Conservation (phyloP, 2,329 filamentous ascomycete genomes). For the Cyclaneusma minus region DNA sequence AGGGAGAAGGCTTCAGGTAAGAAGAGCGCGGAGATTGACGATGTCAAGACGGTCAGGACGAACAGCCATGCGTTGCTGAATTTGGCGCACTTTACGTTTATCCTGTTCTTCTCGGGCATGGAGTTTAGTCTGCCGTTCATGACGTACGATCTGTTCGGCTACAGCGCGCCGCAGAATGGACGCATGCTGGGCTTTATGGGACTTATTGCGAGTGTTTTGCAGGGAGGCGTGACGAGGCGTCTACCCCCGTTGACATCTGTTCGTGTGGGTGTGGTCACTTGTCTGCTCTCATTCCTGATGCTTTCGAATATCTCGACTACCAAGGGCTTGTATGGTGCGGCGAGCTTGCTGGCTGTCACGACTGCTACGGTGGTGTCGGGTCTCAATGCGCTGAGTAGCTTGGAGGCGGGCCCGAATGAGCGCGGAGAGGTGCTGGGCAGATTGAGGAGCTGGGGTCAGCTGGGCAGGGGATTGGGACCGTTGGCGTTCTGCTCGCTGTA, state of each 20-base stretch:
- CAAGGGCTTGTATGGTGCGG: conserved; percentile 61
- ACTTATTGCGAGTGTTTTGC: conserved; percentile 77
- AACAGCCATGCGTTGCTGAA: conserved; percentile 79
- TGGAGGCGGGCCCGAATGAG: conserved; percentile 69
- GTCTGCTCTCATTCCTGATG: conserved; percentile 65
- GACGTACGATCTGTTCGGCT: conserved; percentile 86
- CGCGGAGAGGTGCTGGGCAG: conserved; percentile 76
- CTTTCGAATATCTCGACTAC: conserved; percentile 57
- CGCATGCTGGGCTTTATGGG: conserved; percentile 81
- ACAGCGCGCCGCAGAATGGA: conserved; percentile 66
- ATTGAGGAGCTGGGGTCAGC: conserved; percentile 68
- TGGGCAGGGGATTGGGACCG: conserved; percentile 75
- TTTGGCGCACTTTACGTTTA: conserved; percentile 72
- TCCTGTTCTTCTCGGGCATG: conserved; percentile 96
- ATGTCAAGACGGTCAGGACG: conserved; percentile 27
- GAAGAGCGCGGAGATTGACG: conserved; percentile 12
- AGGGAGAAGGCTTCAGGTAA: conserved; percentile 3
- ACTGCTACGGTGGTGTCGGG: conserved; percentile 92
- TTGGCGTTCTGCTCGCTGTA: conserved; percentile 88
- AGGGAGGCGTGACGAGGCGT: conserved; percentile 79
- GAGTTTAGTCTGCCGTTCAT: conserved; percentile 96
- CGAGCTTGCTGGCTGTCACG: conserved; percentile 72
- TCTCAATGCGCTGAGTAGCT: conserved; percentile 78
- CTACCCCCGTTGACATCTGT: conserved; percentile 70
- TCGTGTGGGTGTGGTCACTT: conserved; percentile 62